Conservation (phyloP, 2,329 filamentous ascomycete species). For the Penicillium hesseltinei region DNA sequence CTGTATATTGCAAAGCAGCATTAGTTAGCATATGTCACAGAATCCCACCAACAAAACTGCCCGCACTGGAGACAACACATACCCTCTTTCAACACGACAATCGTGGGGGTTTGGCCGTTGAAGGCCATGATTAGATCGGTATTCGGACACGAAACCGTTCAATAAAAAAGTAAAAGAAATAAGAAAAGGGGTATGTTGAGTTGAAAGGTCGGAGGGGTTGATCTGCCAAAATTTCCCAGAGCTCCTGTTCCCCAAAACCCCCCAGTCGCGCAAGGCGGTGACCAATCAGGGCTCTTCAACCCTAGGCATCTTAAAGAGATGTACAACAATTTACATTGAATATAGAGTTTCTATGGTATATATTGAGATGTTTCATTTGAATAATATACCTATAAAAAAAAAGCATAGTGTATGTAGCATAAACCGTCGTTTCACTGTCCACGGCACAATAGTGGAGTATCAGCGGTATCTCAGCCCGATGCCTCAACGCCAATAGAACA, state of each 20-base stretch:
- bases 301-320: neutral
- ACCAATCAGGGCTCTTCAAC: constrained; percentile 31
- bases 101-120: constrained; percentile 94
- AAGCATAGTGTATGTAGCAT: neutral
- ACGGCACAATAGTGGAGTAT: constrained; percentile 3
- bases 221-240: constrained; percentile 45
- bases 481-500: constrained; percentile 6
- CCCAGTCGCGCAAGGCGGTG: constrained; percentile 34
- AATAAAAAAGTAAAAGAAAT: constrained; percentile 18
- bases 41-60: constrained; percentile 23
- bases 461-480: neutral
- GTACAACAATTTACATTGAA: neutral
- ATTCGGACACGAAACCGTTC: constrained; percentile 20
- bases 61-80: constrained; percentile 42
- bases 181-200: constrained; percentile 28
- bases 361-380: neutral
- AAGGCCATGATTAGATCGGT: constrained; percentile 71
- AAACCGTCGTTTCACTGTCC: neutral
- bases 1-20: constrained; percentile 49
- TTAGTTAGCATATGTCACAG: constrained; percentile 25
- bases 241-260: constrained; percentile 35
- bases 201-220: constrained; percentile 33
- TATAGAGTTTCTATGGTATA: neutral
- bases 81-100: constrained; percentile 98
- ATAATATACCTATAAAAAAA: neutral